Evolutionary conservation across 208 protist species (phyloP), one percentile per base, ranked within the genome.

Genomic region (Wallacemonas collosoma): DNA sequence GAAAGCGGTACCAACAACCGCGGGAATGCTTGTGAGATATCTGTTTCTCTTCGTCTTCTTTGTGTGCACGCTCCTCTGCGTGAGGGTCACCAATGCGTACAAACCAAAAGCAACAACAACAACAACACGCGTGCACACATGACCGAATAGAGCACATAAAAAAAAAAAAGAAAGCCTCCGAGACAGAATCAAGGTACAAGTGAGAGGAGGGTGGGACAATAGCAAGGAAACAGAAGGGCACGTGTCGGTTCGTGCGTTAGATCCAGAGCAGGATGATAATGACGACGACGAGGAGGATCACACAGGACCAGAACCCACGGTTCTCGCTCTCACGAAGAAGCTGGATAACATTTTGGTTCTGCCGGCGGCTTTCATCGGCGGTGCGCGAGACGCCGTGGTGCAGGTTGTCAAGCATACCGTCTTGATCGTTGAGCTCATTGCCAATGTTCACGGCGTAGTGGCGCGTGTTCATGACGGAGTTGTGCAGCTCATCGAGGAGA

Each of bases 401-500:
- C 12, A 96, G 83, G 1, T 81, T 62, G 41, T 91, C 79, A 15
- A 96, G 79, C 87, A 96, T 96, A 2, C 71, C 78, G 41, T 92
- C 85, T 57, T 96, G 91, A 54, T 94, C 83, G 11, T 62, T 63
- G 2, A 96, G 70, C 41, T 92, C 85, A 51, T 86, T 79, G 47
- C 88, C 89, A 71, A 96, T 96, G 47, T 82, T 71, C 8, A 94
- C 56, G 2, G 91, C 91, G 72, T 90, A 91, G 68, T 93, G 83
- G 1, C 86, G 79, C 62, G 91, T 96, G 71, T 93, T 89, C 82
- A 93, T 83, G 26, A 96, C 88, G 47, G 85, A 91, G 65, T 84
- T 80, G 66, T 96, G 91, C 40, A 96, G 79, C 74, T 96, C 83
- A 71, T 93, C 88, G 26, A 96, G 82, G 43, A 96, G 84, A 15